Evolutionary conservation across 192 early-diverging fungal species (phyloP).

Genomic region (Coemansia sp.): DNA sequence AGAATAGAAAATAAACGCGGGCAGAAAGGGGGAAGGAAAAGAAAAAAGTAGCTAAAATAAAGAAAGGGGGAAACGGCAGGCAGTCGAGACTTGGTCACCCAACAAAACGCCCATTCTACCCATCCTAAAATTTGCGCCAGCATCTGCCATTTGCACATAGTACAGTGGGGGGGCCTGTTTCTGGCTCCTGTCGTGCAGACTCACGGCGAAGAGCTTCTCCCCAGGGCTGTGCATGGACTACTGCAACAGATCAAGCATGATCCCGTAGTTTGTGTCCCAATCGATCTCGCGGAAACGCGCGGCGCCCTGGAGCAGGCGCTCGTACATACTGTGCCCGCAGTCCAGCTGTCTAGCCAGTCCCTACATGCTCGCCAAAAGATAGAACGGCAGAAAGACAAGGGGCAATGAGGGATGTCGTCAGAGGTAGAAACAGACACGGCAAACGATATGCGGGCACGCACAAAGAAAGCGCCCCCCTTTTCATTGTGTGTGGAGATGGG

Average conservation of each 20-base stretch:
- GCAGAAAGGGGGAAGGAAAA: constrained; percentile 7
- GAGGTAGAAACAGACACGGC: constrained; percentile 1
- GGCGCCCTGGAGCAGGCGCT: constrained; percentile 38
- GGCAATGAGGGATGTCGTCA: neutral
- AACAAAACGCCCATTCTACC: neutral
- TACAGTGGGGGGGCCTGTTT: too few species aligned
- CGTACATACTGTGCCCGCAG: constrained; percentile 18
- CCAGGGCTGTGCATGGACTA: neutral
- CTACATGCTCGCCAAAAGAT: constrained; percentile 13
- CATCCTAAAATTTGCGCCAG: too few species aligned
- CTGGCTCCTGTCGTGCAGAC: too few species aligned
- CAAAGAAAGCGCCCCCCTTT: neutral
- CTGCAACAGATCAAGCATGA: constrained; percentile 27
- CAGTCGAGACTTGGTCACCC: neutral
- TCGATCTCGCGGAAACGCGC: constrained; percentile 35
- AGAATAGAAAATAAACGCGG: neutral
- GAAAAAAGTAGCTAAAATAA: neutral
- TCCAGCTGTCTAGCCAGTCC: constrained; percentile 29
- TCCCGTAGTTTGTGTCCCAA: constrained; percentile 45
- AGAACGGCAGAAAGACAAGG: neutral
- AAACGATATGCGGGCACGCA: neutral
- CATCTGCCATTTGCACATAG: too few species aligned
- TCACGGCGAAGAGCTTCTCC: too few species aligned
- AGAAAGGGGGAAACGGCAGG: neutral
- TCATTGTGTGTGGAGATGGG: neutral